phyloP scores from a whole-genome alignment of 805 yeast species.

The Lachancea kluyveri region DNA sequence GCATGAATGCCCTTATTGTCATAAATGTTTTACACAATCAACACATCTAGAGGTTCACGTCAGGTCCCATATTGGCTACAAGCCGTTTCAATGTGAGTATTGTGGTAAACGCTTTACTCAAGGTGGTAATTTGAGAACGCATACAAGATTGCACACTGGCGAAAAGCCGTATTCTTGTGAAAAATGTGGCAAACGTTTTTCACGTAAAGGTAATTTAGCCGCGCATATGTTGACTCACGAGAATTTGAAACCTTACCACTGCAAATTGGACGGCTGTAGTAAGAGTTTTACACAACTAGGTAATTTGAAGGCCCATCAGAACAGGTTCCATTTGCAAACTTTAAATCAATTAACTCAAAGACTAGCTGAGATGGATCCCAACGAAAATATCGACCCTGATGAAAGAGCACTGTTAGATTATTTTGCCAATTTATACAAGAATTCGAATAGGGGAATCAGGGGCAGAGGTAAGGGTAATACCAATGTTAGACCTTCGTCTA shows the following conservation, averaged over 20 bases:
- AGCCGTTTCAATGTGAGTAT: conserved; percentile 73
- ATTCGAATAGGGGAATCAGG: conserved; percentile 83
- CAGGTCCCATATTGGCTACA: conserved; percentile 78
- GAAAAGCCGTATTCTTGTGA: conserved; percentile 85
- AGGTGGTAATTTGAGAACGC: conserved; percentile 85
- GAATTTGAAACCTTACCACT: conserved; percentile 68
- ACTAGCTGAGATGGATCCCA: conserved; percentile 56
- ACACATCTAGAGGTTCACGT: conserved; percentile 89
- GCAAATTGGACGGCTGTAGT: conserved; percentile 75
- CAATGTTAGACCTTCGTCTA: conserved; percentile 1
- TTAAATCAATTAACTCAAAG: conserved; percentile 60
- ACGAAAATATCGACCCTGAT: conserved; percentile 44
- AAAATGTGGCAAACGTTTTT: conserved; percentile 68
- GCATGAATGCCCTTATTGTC: conserved; percentile 72
- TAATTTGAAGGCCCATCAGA: conserved; percentile 89
- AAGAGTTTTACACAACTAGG: conserved; percentile 89
- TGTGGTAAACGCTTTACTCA: conserved; percentile 84
- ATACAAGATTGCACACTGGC: conserved; percentile 81
- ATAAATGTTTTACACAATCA: conserved; percentile 76
- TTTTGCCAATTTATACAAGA: conserved; percentile 77
- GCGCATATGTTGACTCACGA: conserved; percentile 83
- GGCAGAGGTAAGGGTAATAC: conserved; percentile 69
- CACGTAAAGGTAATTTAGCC: conserved; percentile 86
- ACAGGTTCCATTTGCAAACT: conserved; percentile 74
- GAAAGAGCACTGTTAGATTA: conserved; percentile 70